Base-by-base conservation (phyloP, 805 yeast genomes). In the Maudiozyma pseudohumilis region DNA sequence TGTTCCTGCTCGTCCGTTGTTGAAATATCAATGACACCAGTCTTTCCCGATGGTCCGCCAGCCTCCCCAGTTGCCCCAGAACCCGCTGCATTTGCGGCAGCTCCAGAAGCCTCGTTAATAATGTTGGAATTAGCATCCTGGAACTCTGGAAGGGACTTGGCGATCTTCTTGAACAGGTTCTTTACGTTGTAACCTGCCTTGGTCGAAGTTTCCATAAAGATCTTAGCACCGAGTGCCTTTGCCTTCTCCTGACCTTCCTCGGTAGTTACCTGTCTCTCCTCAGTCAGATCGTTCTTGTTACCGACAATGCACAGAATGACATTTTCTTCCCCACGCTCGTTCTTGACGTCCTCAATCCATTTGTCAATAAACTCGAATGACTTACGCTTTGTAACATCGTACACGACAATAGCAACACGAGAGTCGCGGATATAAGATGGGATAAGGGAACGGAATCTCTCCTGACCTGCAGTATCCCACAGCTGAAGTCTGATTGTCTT, bases 401-500 rank as follows among this genome's bases (percentile, higher is more conserved):
- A 89, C 17, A 94, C 95, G 20, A 92, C 80, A 33, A 92, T 94
- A 0, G 98, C 97, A n/a, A 92, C 97, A 51, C 88, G 87, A 12
- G 94, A 82, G 60, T 92, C 98, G 49, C 98, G 72, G 42, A 92
- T 92, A 56, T 92, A 92, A 9, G 95, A 81, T 3, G 98, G 98
- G 40, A 92, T 89, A 57, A 92, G 72, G 13, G 95, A 82, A 54
- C 97, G 70, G 67, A 92, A 92, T 50, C 98, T 67, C 60, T 92
- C 98, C 63, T 88, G 97, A 12, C 97, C 96, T 1, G 95, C 95
- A 4, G 97, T 88, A 59, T 88, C 97, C 97, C 98, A 92, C 41
- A 92, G 66, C 64, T 92, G 98, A 45, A 92, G 70, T 52, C 98
- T 72, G 29, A 92, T 84, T 3, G 98, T 92, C 48, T 89, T 87